Base-by-base conservation (phyloP, 2,329 filamentous ascomycete species). In the Onygenales sp. region DNA sequence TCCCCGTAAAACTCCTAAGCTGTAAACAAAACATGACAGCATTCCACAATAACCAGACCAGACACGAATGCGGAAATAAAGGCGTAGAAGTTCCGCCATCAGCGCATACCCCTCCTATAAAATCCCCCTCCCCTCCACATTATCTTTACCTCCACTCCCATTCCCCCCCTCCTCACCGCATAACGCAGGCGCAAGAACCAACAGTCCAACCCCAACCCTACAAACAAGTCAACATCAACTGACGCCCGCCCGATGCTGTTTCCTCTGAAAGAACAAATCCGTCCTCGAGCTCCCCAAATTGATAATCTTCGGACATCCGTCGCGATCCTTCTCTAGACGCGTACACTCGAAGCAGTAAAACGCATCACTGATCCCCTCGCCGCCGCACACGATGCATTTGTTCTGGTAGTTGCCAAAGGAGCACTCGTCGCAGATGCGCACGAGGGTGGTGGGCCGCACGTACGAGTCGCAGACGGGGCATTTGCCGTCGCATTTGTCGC, bases 321-420 rank as follows among this genome's bases (percentile, higher is more conserved):
- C 93, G 57, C 93, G 79, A 69, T 98, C 93, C 74, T 97, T 98
- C 71, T 98, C 93, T 13, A 98, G 76, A 7, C 93, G 82, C 55
- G 93, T 98, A 71, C 93, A 98, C 74, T 98, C 93, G 68, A 97
- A 97, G 78, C 93, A 98, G 77, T 98, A 98, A 73, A 97, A 97
- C 49, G 93, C 93, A 70, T 98, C 93, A 36, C 87, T 93, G 69
- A 98, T 98, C 33, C 93, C 93, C 75, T 97, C 93, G 63, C 93
- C 93, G 69, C 93, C 93, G 73, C 93, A 98, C 43, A 98, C 93
- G 62, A 98, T 90, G 70, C 93, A 98, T 74, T 98, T 98, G 78
- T 98, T 98, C 76, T 97, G 93, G 78, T 96, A 98, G 80, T 98
- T 98, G 68, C 93, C 93, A 72, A 98, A 98, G 69, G 88, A 91